A percentile compares a stretch with the other conserved stretches of the same genome.
Evolutionary conservation across 305 asterid genomes (phyloP).

Genomic region (Ilex paraguariensis): DNA sequence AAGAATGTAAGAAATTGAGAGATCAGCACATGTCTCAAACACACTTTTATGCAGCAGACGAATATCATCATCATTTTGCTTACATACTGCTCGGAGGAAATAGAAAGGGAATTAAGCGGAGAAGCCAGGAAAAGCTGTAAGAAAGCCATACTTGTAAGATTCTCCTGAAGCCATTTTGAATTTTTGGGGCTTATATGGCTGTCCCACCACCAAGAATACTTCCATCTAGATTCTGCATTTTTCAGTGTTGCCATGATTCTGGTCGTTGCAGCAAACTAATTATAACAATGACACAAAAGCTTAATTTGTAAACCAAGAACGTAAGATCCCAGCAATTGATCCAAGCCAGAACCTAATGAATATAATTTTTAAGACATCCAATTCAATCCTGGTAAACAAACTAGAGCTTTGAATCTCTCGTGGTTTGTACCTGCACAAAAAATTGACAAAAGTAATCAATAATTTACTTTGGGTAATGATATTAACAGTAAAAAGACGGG

Average conservation of each 20-base stretch:
- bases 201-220: constrained; percentile 99
- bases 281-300: background rate
- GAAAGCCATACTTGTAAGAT: constrained; percentile 77
- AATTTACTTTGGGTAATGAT: background rate
- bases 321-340: background rate
- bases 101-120: background rate
- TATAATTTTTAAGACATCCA: background rate
- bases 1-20: no score
- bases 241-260: constrained; percentile 62
- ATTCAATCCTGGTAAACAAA: background rate
- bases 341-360: background rate
- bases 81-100: no score
- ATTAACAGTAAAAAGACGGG: background rate
- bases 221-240: constrained; percentile 62
- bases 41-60: no score
- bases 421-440: background rate
- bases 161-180: constrained; percentile 98
- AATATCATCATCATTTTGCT: constrained; percentile 5
- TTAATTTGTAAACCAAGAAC: background rate
- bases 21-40: no score
- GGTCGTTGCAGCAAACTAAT: background rate
- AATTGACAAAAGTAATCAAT: background rate
- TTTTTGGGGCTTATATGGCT: constrained; percentile 98
- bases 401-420: background rate
- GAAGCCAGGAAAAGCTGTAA: background rate